A percentile compares a stretch with the other conserved stretches of the same genome.
These are phyloP conservation scores for Helianthus annuus DNA, from an alignment of 129 eudicot species.

Conservation along the genomic window DNA sequence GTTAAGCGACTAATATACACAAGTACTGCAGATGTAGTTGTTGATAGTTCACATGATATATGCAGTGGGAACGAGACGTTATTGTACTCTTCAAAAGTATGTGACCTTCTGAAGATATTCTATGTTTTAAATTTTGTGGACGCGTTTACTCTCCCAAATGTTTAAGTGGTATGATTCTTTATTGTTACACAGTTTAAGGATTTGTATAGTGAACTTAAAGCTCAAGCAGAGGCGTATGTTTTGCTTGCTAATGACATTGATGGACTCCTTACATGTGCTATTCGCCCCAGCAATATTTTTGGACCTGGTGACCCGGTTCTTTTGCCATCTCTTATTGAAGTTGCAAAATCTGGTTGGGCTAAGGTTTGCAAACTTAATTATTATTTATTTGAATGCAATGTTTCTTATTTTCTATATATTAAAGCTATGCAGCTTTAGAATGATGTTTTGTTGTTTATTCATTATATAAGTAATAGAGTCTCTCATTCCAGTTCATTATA, in stretches of 20 bases:
- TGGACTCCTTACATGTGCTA: constrained; percentile 83
- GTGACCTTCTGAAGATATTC: constrained; percentile 14
- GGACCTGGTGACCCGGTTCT: constrained; percentile 78
- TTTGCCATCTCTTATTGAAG: constrained; percentile 56
- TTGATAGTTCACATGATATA: constrained; percentile 57
- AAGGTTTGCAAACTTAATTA: constrained; percentile 55
- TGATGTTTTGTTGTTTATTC: constrained; percentile 14
- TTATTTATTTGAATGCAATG: no score
- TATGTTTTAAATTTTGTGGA: neutral
- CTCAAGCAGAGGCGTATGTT: constrained; percentile 88
- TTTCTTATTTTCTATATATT: constrained; percentile 1
- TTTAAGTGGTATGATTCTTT: constrained; percentile 11
- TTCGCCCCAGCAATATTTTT: constrained; percentile 80
- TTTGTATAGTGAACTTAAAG: constrained; percentile 65
- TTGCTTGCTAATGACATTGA: constrained; percentile 61
- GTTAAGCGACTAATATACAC: constrained; percentile 72
- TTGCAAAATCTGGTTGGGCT: constrained; percentile 69
- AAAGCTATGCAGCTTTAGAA: neutral
- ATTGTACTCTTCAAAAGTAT: constrained; percentile 67
- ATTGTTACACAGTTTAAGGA: constrained; percentile 51
- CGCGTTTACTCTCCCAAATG: neutral
- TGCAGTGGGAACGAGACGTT: constrained; percentile 61
- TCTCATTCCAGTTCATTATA: constrained; percentile 90
- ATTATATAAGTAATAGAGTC: constrained; percentile 59
- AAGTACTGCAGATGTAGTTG: constrained; percentile 74